A percentile compares a stretch with the other conserved stretches of the same genome.
Evolutionary conservation across 2,329 filamentous ascomycete genomes (phyloP).

Genomic region (Alternaria atra): DNA sequence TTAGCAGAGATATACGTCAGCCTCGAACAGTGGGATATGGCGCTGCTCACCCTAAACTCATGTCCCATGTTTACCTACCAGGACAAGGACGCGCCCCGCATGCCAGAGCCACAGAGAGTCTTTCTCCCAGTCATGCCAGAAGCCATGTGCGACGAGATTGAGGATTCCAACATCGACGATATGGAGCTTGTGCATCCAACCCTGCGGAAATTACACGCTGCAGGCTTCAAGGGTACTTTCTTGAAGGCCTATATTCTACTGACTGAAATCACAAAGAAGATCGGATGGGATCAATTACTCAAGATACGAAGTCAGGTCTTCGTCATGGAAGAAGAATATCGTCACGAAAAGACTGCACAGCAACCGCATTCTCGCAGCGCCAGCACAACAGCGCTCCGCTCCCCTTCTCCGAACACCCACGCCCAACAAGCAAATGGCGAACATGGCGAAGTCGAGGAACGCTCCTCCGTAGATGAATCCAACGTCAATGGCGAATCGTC

Average conservation of each 20-base stretch:
- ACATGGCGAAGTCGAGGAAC: constrained; percentile 41
- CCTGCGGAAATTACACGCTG: constrained; percentile 83
- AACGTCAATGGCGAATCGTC: constrained; percentile 42
- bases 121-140: constrained; percentile 87
- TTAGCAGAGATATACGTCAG: constrained; percentile 92
- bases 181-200: constrained; percentile 88
- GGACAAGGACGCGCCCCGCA: constrained; percentile 93
- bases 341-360: constrained; percentile 73
- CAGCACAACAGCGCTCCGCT: constrained; percentile 80
- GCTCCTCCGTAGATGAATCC: constrained; percentile 31
- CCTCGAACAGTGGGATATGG: constrained; percentile 96
- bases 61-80: constrained; percentile 99
- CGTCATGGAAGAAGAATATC: constrained; percentile 99
- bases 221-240: constrained; percentile 93
- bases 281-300: constrained; percentile 95
- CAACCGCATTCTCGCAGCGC: constrained; percentile 69
- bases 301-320: constrained; percentile 97
- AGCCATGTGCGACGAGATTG: constrained; percentile 93
- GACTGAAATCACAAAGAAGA: constrained; percentile 94
- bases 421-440: constrained; percentile 48
- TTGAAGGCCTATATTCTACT: constrained; percentile 92
- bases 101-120: constrained; percentile 91
- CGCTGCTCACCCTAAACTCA: constrained; percentile 92
- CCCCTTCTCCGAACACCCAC: constrained; percentile 62
- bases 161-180: constrained; percentile 82